phyloP scores from a whole-genome alignment of 2,329 filamentous ascomycete genomes.

The Orbilia blumenaviensis region DNA sequence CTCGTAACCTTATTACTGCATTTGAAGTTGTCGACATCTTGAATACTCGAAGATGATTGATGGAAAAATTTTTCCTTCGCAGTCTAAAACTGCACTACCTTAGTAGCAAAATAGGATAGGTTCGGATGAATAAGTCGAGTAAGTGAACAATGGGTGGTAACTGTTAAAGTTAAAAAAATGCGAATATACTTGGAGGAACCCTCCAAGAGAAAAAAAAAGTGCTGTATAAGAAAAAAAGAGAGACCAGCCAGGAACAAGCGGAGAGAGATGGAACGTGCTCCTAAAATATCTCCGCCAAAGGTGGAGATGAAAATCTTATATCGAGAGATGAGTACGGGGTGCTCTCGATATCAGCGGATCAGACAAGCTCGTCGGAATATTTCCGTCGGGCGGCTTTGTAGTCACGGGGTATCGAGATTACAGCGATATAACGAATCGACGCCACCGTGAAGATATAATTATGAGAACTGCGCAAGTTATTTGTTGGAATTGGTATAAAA shows the following conservation, averaged over 20 bases:
- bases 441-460: constrained; percentile 52
- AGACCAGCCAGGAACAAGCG: constrained; percentile 19
- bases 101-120: constrained; percentile 24
- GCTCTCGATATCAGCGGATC: constrained; percentile 48
- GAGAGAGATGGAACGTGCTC: constrained; percentile 33
- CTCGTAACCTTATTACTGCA: constrained; percentile 52
- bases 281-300: constrained; percentile 50
- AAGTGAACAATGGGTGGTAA: constrained; percentile 33
- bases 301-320: constrained; percentile 52
- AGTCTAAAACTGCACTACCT: constrained; percentile 46
- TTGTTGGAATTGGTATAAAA: constrained; percentile 48
- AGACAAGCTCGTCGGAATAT: constrained; percentile 36
- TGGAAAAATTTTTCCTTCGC: constrained; percentile 43
- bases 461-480: constrained; percentile 50
- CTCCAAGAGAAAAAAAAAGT: constrained; percentile 28
- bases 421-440: constrained; percentile 26
- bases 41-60: constrained; percentile 38
- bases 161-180: constrained; percentile 28
- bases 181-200: constrained; percentile 29
- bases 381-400: constrained; percentile 51
- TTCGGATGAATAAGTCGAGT: constrained; percentile 51
- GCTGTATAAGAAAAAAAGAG: constrained; percentile 27
- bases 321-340: constrained; percentile 24
- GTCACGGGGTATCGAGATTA: constrained; percentile 37
- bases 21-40: constrained; percentile 44